Percentiles rank a stretch among this genome's conserved stretches.
phyloP scores from a whole-genome alignment of 805 yeast species.

The Ogataea henricii region DNA sequence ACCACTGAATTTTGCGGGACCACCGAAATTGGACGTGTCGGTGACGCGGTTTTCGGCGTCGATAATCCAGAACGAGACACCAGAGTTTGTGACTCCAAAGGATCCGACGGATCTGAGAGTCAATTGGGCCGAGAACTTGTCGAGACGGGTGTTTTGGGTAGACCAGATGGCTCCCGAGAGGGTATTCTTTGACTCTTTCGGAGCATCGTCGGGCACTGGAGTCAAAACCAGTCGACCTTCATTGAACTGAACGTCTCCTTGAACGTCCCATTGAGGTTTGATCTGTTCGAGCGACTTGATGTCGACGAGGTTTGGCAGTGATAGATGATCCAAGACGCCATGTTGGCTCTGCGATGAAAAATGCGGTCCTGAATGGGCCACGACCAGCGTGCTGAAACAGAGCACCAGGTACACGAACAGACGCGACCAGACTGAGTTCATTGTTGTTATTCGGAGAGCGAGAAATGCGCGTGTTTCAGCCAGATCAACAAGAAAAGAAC shows the following conservation, averaged over 20 bases:
- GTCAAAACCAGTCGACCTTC: constrained; percentile 59
- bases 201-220: constrained; percentile 37
- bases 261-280: constrained; percentile 49
- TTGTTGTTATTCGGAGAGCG: not conserved
- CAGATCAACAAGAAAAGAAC: not conserved
- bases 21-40: constrained; percentile 47
- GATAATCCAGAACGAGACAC: constrained; percentile 60
- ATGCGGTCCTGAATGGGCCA: constrained; percentile 10
- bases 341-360: constrained; percentile 5
- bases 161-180: constrained; percentile 51
- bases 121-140: constrained; percentile 51
- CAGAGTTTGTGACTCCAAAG: constrained; percentile 52
- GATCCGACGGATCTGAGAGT: constrained; percentile 64
- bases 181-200: constrained; percentile 26
- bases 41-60: constrained; percentile 28
- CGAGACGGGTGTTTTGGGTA: constrained; percentile 30
- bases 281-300: constrained; percentile 26
- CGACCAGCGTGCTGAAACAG: not conserved
- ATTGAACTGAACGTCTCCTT: constrained; percentile 42
- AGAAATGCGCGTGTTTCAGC: not conserved
- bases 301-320: constrained; percentile 30
- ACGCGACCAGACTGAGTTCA: not conserved
- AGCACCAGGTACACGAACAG: constrained; percentile 1
- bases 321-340: constrained; percentile 12
- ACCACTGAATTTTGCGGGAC: constrained; percentile 64